Conservation (phyloP, 2,329 filamentous ascomycete species). For the Colletotrichum sublineola region DNA sequence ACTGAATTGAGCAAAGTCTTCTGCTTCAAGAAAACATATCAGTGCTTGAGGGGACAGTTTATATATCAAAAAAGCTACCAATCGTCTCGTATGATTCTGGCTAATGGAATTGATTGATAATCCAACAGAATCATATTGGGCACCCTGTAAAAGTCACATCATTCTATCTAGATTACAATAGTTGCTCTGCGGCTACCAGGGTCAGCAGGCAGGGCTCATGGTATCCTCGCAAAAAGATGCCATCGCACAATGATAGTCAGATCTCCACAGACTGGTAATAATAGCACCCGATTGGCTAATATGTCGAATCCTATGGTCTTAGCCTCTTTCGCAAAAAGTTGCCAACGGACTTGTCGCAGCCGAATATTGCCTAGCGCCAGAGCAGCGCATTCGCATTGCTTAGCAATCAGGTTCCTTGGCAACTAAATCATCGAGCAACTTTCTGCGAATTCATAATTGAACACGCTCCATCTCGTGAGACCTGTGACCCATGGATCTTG, state of each 20-base stretch:
- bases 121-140: not conserved
- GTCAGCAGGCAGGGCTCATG: not conserved
- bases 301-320: not conserved
- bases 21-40: not conserved
- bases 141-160: not conserved
- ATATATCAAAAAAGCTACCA: not conserved
- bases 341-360: not conserved
- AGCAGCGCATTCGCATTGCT: not conserved
- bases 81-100: not conserved
- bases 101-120: not conserved
- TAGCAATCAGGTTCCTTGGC: slow-evolving; percentile 8
- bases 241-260: not conserved
- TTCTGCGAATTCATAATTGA: not conserved
- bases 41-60: not conserved
- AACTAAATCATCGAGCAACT: not conserved
- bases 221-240: slow-evolving; percentile 5
- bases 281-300: not conserved
- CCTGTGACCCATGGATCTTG: not conserved
- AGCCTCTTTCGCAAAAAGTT: slow-evolving; percentile 22
- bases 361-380: slow-evolving; percentile 8
- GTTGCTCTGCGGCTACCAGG: not conserved
- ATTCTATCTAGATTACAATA: not conserved
- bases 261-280: not conserved
- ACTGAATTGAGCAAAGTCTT: not conserved
- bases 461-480: too few relatives aligned